A percentile compares a stretch with the other conserved stretches of the same genome.
These are phyloP conservation scores for Trichosporon ovoides DNA, from an alignment of 1,284 basidiomycete genomes.

Conservation along the genomic window DNA sequence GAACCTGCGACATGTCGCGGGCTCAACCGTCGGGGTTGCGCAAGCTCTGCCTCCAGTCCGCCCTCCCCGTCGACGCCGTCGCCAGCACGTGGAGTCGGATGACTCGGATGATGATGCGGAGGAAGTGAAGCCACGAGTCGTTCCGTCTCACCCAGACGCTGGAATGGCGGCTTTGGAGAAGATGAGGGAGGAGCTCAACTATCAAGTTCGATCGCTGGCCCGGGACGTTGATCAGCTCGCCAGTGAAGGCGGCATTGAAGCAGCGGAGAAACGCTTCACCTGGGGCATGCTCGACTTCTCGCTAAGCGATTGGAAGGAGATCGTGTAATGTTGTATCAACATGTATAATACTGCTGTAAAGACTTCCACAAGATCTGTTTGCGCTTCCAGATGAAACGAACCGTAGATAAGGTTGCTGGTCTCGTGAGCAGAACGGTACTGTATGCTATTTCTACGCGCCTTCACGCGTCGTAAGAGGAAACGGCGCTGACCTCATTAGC, in stretches of 20 bases:
- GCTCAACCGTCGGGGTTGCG: conserved; percentile 1
- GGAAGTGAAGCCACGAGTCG: conserved; percentile 50
- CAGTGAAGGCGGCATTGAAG: conserved; percentile 53
- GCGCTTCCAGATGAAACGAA: too few species aligned
- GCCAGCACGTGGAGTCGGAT: conserved; percentile 49
- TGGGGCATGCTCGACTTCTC: conserved; percentile 70
- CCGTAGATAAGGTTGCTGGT: too few species aligned
- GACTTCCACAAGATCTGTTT: background rate
- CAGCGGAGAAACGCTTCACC: conserved; percentile 52
- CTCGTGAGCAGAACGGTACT: too few species aligned
- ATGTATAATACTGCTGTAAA: too few species aligned
- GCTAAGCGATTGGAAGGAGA: conserved; percentile 70
- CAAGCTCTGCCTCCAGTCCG: conserved; percentile 47
- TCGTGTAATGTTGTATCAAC: background rate
- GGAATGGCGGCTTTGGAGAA: conserved; percentile 56
- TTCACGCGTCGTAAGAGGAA: too few species aligned
- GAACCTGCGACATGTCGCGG: conserved; percentile 54
- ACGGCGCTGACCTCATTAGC: too few species aligned
- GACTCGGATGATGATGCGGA: conserved; percentile 55
- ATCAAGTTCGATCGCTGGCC: conserved; percentile 58
- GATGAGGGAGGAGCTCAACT: conserved; percentile 63
- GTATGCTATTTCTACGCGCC: too few species aligned
- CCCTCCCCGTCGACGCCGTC: conserved; percentile 54
- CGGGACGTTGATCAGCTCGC: conserved; percentile 37
- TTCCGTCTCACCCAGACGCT: conserved; percentile 39